Conservation (phyloP, 768 basidiomycete genomes). For the Grammothele lineata region DNA sequence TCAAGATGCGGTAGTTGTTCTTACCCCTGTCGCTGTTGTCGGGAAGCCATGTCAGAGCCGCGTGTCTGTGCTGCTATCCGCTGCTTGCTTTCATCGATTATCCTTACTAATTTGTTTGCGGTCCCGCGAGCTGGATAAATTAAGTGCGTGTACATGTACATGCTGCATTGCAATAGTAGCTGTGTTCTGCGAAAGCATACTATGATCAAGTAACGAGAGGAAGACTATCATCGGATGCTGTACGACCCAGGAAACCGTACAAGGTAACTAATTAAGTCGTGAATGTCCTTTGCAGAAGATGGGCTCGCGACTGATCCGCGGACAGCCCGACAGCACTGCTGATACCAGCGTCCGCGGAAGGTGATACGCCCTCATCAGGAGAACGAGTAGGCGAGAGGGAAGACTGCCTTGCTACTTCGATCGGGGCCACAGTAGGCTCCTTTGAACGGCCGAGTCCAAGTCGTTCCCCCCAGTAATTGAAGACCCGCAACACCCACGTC, state of each 20-base stretch:
- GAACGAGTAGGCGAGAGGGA: too few relatives aligned
- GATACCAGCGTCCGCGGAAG: neutral
- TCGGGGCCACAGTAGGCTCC: conserved; percentile 14
- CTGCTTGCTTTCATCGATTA: neutral
- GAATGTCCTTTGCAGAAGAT: conserved; percentile 10
- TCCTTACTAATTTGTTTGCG: neutral
- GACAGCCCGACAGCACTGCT: conserved; percentile 13
- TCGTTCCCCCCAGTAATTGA: conserved; percentile 71
- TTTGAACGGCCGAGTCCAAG: conserved; percentile 35
- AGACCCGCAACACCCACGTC: conserved; percentile 73
- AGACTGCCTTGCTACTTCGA: too few relatives aligned
- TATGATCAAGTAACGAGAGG: neutral
- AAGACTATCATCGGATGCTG: too few relatives aligned
- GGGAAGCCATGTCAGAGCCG: too few relatives aligned
- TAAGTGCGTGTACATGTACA: conserved; percentile 14
- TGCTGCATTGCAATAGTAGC: conserved; percentile 10
- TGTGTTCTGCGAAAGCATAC: conserved; percentile 12
- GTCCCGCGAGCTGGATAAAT: neutral
- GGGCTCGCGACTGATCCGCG: conserved; percentile 2
- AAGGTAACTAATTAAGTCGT: conserved; percentile 1
- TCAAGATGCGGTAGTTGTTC: conserved; percentile 19
- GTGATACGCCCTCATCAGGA: too few relatives aligned
- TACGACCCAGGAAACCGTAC: too few relatives aligned
- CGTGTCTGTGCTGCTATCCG: neutral
- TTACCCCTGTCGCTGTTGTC: neutral